Conservation (phyloP, 306 rosid species). For the Prunus mume region DNA sequence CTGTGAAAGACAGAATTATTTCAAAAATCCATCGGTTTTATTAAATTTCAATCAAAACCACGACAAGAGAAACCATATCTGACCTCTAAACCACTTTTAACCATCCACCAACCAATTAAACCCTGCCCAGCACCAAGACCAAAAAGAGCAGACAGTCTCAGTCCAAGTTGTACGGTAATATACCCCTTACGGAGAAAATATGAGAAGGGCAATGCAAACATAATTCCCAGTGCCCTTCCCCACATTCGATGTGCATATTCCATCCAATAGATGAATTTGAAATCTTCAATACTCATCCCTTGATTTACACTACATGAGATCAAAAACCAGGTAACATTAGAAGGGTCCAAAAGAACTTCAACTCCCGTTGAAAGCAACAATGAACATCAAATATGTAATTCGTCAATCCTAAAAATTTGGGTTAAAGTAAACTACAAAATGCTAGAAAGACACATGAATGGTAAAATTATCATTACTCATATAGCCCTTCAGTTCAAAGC, state of each 20-base stretch:
- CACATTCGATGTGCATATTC: conserved; percentile 96
- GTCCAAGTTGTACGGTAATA: conserved; percentile 73
- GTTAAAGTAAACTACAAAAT: neutral
- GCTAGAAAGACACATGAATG: neutral
- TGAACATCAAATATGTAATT: neutral
- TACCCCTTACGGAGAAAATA: conserved; percentile 85
- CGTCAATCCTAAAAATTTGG: neutral
- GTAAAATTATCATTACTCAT: neutral
- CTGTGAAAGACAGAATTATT: conserved; percentile 38
- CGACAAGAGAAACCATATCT: conserved; percentile 1
- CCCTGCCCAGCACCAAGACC: conserved; percentile 92
- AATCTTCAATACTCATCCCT: conserved; percentile 46
- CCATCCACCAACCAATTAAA: conserved; percentile 98
- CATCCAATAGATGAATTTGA: conserved; percentile 55
- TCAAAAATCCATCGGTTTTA: conserved; percentile 1
- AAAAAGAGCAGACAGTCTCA: conserved; percentile 66
- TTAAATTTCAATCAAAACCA: conserved; percentile 20
- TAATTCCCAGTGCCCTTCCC: conserved; percentile 83
- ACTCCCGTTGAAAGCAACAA: neutral
- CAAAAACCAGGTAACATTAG: conserved; percentile 2
- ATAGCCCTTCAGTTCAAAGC: neutral
- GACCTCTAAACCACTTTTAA: conserved; percentile 72
- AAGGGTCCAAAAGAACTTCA: neutral
- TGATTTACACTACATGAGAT: conserved; percentile 34
- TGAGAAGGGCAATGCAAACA: conserved; percentile 90